A percentile compares a stretch with the other conserved stretches of the same genome.
Conservation (phyloP, 2,329 filamentous ascomycete genomes). For the Epichloe uncinata region DNA sequence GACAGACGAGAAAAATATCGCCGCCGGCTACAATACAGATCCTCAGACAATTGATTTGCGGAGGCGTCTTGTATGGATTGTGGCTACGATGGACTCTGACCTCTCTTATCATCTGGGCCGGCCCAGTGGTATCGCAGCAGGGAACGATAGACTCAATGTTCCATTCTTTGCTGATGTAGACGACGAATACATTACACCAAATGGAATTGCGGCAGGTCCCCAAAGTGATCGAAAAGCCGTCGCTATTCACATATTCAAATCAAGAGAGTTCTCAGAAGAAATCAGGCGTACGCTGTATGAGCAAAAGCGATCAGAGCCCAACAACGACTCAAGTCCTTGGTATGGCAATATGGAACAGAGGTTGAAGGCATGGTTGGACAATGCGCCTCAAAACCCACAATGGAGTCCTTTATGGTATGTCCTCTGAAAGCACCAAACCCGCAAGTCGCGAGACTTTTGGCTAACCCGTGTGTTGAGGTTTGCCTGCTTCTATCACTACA, state of each 20-base stretch:
- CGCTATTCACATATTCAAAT: conserved; percentile 85
- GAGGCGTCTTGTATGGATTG: conserved; percentile 75
- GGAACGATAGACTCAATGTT: conserved; percentile 72
- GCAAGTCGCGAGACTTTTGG: neutral
- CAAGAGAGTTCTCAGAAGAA: conserved; percentile 78
- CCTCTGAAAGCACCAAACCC: no score
- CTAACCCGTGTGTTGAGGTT: conserved; percentile 32
- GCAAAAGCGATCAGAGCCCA: conserved; percentile 63
- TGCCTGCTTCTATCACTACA: conserved; percentile 62
- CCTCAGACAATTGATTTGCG: conserved; percentile 78
- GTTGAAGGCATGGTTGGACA: conserved; percentile 65
- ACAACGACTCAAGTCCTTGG: conserved; percentile 74
- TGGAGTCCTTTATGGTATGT: conserved; percentile 72
- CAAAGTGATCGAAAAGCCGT: conserved; percentile 74
- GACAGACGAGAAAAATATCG: conserved; percentile 79
- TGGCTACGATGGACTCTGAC: conserved; percentile 78
- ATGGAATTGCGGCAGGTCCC: conserved; percentile 60
- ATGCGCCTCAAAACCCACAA: conserved; percentile 53
- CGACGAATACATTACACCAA: conserved; percentile 68
- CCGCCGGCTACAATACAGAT: conserved; percentile 48
- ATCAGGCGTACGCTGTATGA: conserved; percentile 79
- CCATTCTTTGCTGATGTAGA: conserved; percentile 71
- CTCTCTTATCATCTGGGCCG: conserved; percentile 79
- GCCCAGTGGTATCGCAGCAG: conserved; percentile 72
- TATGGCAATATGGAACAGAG: conserved; percentile 68